Evolutionary conservation across 1,284 basidiomycete species (phyloP), one percentile per base, ranked within the genome.

Genomic region (Agaricales sp.): DNA sequence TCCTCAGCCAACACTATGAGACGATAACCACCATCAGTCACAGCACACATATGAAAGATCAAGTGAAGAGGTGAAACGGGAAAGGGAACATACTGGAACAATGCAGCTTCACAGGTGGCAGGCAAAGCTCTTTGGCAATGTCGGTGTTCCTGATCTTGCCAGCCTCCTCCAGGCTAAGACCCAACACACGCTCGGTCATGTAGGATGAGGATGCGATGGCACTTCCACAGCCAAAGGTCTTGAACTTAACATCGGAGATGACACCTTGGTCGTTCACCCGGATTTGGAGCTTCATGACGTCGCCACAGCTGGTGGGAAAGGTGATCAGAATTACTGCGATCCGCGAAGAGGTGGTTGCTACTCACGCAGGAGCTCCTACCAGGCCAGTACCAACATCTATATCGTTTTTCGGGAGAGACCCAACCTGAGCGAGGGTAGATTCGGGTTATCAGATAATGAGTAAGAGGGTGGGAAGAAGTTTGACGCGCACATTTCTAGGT

Each of bases 241-340:
- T 98, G 79, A 98, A 99, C 69, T 95, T 96, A 66, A 98, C 96
- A 63, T 99, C 95, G 50, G 87, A 89, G 63, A 99, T 99, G 67
- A 97, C 80, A 39, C 92, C 87, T 46, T 89, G 77, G 55, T 96
- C 93, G 67, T 94, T 86, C 52, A 99, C 96, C 59, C 92, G 89
- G 65, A 99, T 99, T 67, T 97, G 94, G 20, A 99, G 82, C 70
- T 99, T 99, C 95, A 98, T 98, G 47, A 98, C 93, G 69, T 96
- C 94, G 59, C 80, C 82, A 60, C 86, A 92, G 11, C 87, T 89
- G 58, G 23, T 50, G 37, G 39, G 38, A 46, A 49, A 44, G 51
- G 43, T 46, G 44, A 55, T 46, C 58, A 52, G 53, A 61, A 55
- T 47, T 2, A 43, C 26, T 43, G 48, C n/a, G n/a, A n/a, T n/a